Evolutionary conservation across 2,329 filamentous ascomycete genomes (phyloP), one percentile per base, ranked within the genome.

Genomic region (Colletotrichum sojae): DNA sequence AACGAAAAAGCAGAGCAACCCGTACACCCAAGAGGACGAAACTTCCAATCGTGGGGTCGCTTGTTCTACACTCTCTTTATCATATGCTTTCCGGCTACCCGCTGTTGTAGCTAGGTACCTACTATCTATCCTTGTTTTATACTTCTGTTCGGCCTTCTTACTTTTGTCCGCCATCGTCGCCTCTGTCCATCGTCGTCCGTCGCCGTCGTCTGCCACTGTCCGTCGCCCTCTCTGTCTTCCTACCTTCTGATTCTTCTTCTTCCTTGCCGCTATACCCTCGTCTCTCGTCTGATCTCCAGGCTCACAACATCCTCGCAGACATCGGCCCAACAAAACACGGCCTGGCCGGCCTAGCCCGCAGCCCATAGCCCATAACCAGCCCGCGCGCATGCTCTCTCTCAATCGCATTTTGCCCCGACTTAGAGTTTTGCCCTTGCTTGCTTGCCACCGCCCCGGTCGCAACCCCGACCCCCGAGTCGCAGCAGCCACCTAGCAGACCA

Each of bases 391-490:
- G 55, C 51, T 55, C 31, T 55, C 31, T 6, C 31, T 36, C 31
- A 36, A 36, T 36, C 46, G 46, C 63, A 62, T 55, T 56, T 56
- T 36, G 45, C 59, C 55, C 54, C 62, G 62, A 66, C 66, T 66
- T 59, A 69, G 55, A 69, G 62, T 69, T 36, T 69, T 60, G 66
- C 55, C 66, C 62, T 66, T 66, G 66, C 66, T 66, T 66, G 66
- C 66, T 25, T 25, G 22, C 22, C 66, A 69, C 66, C 49, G 66
- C 66, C 66, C 66, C 62, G 62, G 66, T 66, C 51, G 66, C 62
- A 56, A 52, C 62, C 55, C 66, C 62, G 66, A 69, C 61, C 61
- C 52, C 66, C 61, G 65, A 48, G 46, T 15, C 55, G 62, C 55
- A 66, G 61, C 22, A 4, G 22, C 4, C 22, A 4, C 22, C 22